Conservation (phyloP, 2,329 filamentous ascomycete genomes). For the Fusarium haematococcum region DNA sequence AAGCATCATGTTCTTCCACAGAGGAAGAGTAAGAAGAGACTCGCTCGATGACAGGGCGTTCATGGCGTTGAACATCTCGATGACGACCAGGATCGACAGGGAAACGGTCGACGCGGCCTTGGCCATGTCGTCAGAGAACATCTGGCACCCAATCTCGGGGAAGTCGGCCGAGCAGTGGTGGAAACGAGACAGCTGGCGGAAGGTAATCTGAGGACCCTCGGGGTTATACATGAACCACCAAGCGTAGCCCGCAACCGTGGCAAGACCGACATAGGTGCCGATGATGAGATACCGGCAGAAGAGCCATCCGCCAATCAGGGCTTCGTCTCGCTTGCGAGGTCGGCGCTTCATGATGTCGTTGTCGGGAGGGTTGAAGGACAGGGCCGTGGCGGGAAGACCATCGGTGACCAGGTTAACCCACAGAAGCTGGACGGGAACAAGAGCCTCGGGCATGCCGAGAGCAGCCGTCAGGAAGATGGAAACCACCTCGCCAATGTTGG, state of each 20-base stretch:
- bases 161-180: conserved; percentile 90
- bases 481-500: conserved; percentile 98
- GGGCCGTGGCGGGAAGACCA: conserved; percentile 92
- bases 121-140: conserved; percentile 88
- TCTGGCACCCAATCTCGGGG: conserved; percentile 89
- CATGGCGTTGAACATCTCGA: conserved; percentile 99
- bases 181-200: conserved; percentile 92
- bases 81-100: conserved; percentile 91
- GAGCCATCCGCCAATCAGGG: conserved; percentile 93
- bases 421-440: conserved; percentile 95
- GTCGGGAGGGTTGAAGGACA: conserved; percentile 99
- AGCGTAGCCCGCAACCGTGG: conserved; percentile 96
- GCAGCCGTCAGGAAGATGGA: conserved; percentile 98
- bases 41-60: conserved; percentile 97
- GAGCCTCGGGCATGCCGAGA: conserved; percentile 94
- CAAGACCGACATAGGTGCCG: conserved; percentile 92
- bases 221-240: conserved; percentile 99
- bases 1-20: conserved; percentile 99
- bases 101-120: conserved; percentile 94
- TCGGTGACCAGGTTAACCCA: conserved; percentile 99
- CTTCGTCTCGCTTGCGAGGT: conserved; percentile 91
- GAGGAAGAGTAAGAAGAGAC: conserved; percentile 88
- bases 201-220: conserved; percentile 89
- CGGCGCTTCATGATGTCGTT: conserved; percentile 96
- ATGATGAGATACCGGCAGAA: conserved; percentile 99